These are phyloP conservation scores for Pichia sp. DNA, from an alignment of 1,139 yeast species.

Conservation along the genomic window DNA sequence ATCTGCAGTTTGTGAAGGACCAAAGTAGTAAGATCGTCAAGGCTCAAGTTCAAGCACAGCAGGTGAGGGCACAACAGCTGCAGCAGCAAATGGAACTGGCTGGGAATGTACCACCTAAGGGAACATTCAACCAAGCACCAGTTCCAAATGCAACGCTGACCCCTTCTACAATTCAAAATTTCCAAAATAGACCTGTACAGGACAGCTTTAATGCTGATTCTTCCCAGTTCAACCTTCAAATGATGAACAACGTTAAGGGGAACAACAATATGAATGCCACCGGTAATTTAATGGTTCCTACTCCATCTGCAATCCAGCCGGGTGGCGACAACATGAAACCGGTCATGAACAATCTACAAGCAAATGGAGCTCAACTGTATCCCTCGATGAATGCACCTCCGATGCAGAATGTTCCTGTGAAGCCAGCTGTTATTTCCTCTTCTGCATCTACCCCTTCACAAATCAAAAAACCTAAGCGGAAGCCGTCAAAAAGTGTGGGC, in stretches of 20 bases:
- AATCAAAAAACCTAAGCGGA: conserved; percentile 10
- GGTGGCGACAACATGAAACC: not conserved
- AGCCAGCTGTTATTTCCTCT: not conserved
- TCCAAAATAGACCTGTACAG: not conserved
- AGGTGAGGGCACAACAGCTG: conserved; percentile 25
- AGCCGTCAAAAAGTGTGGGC: not conserved
- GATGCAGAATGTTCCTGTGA: not conserved
- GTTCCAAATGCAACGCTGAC: not conserved
- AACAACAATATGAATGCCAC: conserved; percentile 5
- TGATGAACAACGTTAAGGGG: conserved; percentile 1
- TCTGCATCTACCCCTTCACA: conserved; percentile 15
- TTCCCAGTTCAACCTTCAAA: conserved; percentile 1
- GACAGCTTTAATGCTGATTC: not conserved
- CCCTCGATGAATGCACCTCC: not conserved
- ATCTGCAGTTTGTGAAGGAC: conserved; percentile 66
- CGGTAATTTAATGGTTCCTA: not conserved
- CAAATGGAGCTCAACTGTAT: not conserved
- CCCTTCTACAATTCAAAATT: not conserved
- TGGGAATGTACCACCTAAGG: conserved; percentile 22
- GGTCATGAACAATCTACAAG: not conserved
- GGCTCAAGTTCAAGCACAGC: conserved; percentile 31
- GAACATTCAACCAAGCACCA: conserved; percentile 12
- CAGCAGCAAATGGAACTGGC: conserved; percentile 18
- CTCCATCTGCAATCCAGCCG: not conserved
- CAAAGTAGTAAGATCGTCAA: conserved; percentile 36